Conservation (phyloP, 2,329 filamentous ascomycete species). For the Beauveria pseudobassiana region DNA sequence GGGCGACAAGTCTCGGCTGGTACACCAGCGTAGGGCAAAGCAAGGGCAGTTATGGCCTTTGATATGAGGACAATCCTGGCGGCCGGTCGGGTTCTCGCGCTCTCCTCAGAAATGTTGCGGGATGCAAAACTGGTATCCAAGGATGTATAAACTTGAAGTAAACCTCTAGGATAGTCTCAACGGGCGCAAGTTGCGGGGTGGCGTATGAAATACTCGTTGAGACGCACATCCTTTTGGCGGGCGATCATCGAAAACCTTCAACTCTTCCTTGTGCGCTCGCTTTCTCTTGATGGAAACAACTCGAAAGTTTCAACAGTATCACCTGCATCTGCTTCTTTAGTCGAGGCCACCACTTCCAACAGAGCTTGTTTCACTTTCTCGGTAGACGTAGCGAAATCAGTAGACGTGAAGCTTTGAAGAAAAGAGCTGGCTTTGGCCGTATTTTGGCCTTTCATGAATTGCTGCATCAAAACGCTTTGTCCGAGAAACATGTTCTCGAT, state of each 20-base stretch:
- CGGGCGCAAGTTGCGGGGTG: constrained; percentile 22
- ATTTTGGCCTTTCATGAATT: constrained; percentile 20
- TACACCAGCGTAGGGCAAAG: background rate
- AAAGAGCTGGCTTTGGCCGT: background rate
- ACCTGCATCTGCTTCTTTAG: background rate
- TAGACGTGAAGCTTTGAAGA: background rate
- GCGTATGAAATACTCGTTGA: background rate
- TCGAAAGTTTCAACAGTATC: background rate
- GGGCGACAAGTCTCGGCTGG: background rate
- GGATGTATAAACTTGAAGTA: constrained; percentile 31
- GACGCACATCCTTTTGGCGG: background rate
- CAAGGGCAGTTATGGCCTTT: constrained; percentile 9
- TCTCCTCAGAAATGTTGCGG: constrained; percentile 3
- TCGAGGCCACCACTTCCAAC: background rate
- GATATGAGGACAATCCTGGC: background rate
- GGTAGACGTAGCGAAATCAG: background rate
- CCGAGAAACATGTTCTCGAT: constrained; percentile 33
- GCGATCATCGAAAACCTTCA: background rate
- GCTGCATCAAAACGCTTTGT: constrained; percentile 28
- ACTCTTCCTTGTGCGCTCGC: background rate
- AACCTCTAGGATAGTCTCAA: constrained; percentile 25
- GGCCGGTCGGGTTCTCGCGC: background rate
- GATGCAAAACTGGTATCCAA: constrained; percentile 26
- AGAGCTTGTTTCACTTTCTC: background rate
- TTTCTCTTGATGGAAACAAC: background rate